Conservation (phyloP, 202 grass and related monocot genomes). For the Schoenoplectus tabernaemontani region DNA sequence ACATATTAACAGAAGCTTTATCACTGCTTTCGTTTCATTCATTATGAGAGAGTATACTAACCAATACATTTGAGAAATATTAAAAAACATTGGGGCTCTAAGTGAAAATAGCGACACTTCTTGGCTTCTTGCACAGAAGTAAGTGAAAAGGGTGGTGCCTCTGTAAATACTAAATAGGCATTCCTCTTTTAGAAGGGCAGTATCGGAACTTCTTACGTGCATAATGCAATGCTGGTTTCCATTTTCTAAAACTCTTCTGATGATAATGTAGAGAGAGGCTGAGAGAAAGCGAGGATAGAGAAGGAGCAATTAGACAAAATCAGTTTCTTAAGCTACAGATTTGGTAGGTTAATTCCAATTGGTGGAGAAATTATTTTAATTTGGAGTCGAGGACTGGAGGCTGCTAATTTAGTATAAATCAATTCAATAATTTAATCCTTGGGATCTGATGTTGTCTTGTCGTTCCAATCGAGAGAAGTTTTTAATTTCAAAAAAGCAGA, state of each 20-base stretch:
- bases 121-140: not conserved
- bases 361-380: conserved; percentile 58
- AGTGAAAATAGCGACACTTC: not conserved
- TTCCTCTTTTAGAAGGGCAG: conserved; percentile 9
- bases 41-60: not conserved
- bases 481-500: conserved; percentile 26
- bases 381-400: not conserved
- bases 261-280: conserved; percentile 40
- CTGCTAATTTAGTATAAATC: conserved; percentile 43
- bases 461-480: conserved; percentile 36
- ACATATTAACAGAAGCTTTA: not conserved
- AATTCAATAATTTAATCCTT: conserved; percentile 35
- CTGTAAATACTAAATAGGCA: conserved; percentile 7
- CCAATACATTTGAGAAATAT: not conserved
- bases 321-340: conserved; percentile 41
- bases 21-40: no score
- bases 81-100: not conserved
- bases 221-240: conserved; percentile 19
- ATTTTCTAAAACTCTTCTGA: conserved; percentile 17
- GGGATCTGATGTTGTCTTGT: conserved; percentile 46
- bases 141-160: not conserved
- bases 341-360: conserved; percentile 45
- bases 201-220: conserved; percentile 21
- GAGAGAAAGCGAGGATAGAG: conserved; percentile 46
- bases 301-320: conserved; percentile 48